Percentiles rank a stretch among this genome's conserved stretches.
Evolutionary conservation across 345 rosid species (phyloP).

Genomic region (Populus deltoides): DNA sequence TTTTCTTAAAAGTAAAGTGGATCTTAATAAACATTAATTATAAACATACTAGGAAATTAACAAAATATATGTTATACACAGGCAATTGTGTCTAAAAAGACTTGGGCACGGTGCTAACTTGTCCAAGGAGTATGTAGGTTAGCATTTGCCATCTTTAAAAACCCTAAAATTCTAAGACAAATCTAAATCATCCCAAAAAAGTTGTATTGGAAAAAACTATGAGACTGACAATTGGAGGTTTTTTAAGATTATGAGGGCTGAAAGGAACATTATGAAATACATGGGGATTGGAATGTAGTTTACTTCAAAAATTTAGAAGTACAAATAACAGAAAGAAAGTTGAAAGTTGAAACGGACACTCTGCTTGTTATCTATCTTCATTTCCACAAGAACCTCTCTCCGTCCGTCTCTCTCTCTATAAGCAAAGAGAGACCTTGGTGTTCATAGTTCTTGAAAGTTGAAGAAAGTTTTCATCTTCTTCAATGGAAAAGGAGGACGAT

Average conservation of each 20-base stretch:
- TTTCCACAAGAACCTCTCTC: not conserved
- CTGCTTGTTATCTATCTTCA: not conserved
- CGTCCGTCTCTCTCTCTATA: not conserved
- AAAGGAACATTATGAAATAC: not conserved
- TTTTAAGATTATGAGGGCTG: not conserved
- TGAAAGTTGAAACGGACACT: not conserved
- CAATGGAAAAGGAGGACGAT: slow-evolving; percentile 32
- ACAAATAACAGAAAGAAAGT: not conserved
- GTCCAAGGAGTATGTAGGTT: too few relatives aligned
- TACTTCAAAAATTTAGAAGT: not conserved
- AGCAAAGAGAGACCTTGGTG: not conserved
- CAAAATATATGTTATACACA: too few relatives aligned
- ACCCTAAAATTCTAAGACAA: not conserved
- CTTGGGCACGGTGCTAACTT: too few relatives aligned
- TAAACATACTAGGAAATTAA: not conserved
- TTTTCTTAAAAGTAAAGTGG: too few relatives aligned
- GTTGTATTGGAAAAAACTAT: not conserved
- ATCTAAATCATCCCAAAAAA: not conserved
- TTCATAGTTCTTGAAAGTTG: not conserved
- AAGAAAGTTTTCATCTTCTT: not conserved
- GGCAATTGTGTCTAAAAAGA: too few relatives aligned
- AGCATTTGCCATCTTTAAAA: not conserved
- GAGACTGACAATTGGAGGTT: not conserved
- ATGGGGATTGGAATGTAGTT: not conserved
- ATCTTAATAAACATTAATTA: not conserved